Evolutionary conservation across 1,284 basidiomycete genomes (phyloP), one percentile per base, ranked within the genome.

Genomic region (Pterulicium gracile): DNA sequence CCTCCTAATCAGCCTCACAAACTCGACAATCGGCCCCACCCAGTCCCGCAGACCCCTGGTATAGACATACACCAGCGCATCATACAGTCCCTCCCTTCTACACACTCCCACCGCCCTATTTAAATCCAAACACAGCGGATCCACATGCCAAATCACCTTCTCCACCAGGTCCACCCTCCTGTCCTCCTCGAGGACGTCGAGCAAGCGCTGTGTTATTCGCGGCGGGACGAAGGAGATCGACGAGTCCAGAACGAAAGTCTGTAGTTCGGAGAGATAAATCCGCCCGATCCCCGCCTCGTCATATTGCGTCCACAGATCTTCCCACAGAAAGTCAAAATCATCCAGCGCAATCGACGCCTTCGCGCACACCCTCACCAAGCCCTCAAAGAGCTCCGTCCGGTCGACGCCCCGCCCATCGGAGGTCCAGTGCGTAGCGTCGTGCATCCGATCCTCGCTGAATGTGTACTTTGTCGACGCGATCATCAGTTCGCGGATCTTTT

Each of bases 11-110:
- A 95, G 73, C 3, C 70, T 73, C 23, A 97, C 67, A 7, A 98
- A 69, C 55, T 92, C 88, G 48, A 95, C 86, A 3, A 98, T 66
- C 0, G 96, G 95, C 1, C 89, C 81, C 18, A 93, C 81, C 55
- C 86, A 97, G 61, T 99, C 96, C 49, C 72, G 72, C 56, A 99
- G 65, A 2, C 91, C 90, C 34, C 83, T 75, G 10, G 86, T 96
- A 63, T 93, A 96, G 27, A 98, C 85, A 59, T 97, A 94, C 50
- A 95, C 86, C 50, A 98, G 73, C 0, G 95, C 94, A 58, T 98
- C 95, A 68, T 93, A 97, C 1, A 98, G 74, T 22, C 75, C 71
- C 56, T 91, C 78, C 47, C 70, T 72, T 57, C 90, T 81, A 58
- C 96, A 98, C 3, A 99, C 70, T 14, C 66, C 75, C 50, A 98